A percentile compares a stretch with the other conserved stretches of the same genome.
Conservation (phyloP, 2,329 filamentous ascomycete species). For the Monilinia laxa region DNA sequence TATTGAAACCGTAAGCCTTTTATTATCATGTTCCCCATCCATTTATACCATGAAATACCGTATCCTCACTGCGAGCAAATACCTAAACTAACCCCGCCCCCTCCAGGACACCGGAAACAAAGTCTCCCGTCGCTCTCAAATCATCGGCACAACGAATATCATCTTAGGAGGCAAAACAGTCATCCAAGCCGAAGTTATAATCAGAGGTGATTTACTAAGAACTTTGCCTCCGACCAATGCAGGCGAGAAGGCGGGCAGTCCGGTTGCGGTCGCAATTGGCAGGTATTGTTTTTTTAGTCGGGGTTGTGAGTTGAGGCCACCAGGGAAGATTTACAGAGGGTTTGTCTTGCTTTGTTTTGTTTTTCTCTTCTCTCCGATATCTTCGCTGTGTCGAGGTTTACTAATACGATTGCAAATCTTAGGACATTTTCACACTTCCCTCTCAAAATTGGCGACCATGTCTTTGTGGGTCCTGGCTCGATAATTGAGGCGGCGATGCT, state of each 20-base stretch:
- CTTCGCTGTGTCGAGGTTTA: neutral
- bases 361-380: conserved; percentile 21
- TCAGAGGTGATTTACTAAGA: conserved; percentile 81
- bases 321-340: conserved; percentile 78
- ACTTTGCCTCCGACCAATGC: conserved; percentile 50
- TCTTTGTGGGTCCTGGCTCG: conserved; percentile 75
- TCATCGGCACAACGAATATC: conserved; percentile 96
- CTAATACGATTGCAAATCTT: conserved; percentile 4
- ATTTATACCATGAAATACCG: neutral
- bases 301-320: conserved; percentile 76
- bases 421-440: conserved; percentile 76
- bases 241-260: conserved; percentile 33
- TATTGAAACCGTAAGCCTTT: conserved; percentile 80
- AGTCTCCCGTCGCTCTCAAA: conserved; percentile 85
- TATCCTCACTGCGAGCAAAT: conserved; percentile 17
- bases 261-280: conserved; percentile 76
- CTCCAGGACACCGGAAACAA: conserved; percentile 94
- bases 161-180: conserved; percentile 95
- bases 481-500: conserved; percentile 82
- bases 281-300: conserved; percentile 86
- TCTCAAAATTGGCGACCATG: conserved; percentile 90
- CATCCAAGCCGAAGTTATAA: conserved; percentile 91
- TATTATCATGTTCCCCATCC: neutral
- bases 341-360: conserved; percentile 34
- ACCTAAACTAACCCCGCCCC: conserved; percentile 19